Base-by-base conservation (phyloP, 164 flowering plant species). In the Nelumbo lutea region DNA sequence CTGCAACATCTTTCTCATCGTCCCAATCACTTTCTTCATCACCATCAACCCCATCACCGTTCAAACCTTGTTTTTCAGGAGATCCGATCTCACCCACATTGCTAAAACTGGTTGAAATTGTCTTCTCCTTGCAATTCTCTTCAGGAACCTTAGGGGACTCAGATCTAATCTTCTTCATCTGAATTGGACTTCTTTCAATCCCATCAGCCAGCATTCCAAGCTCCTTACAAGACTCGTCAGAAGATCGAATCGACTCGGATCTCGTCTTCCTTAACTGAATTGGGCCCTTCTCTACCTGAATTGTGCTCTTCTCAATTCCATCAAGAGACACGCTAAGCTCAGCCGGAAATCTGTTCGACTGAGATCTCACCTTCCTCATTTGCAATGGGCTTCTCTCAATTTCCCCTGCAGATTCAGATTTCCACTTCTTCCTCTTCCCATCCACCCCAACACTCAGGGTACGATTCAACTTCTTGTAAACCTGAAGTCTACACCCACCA, bases 341-440 rank as follows among this genome's bases (percentile, higher is more conserved):
- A 41, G 79, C 53, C 11, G 53, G 13, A n/a, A 8, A 61, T 43
- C 51, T 70, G 5, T 8, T 9, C 10, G 68, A 42, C 44, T 65
- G 66, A 62, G 76, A 76, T 76, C 71, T 71, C 6, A 57, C 6
- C 65, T 76, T 77, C 73, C 66, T 73, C 9, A 48, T 39, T 63
- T 62, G 77, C 70, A 76, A 51, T 68, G 80, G 71, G 70, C 66
- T 80, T 62, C 61, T 80, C 60, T 72, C 77, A 75, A 51, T 59
- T 39, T 63, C 80, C 41, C 65, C 80, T 46, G 9, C 50, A 4
- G 59, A 63, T 9, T 77, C 84, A 68, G 81, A 76, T 73, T 82
- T 87, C 88, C 90, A 83, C 1, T 83, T 83, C 74, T 81, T 83
- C 53, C 90, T 79, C 83, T 76, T 82, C 47, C 80, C 86, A 65